Conservation (phyloP, 305 asterid species). For the Solanum hybrid region DNA sequence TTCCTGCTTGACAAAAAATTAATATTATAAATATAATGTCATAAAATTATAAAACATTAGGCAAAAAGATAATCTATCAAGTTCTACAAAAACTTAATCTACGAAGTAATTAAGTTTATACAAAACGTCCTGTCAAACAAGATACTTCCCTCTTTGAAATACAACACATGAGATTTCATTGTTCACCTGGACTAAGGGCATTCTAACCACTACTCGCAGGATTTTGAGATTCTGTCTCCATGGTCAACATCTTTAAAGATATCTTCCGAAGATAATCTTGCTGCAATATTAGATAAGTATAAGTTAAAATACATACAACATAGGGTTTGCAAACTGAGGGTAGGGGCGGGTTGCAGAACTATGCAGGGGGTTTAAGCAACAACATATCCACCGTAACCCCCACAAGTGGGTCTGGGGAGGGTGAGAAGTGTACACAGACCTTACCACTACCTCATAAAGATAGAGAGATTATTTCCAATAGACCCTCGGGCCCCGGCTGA, state of each 20-base stretch:
- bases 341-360: neutral
- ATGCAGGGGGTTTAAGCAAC: neutral
- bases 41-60: too few species aligned
- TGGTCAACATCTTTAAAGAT: constrained; percentile 16
- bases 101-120: neutral
- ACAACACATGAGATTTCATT: neutral
- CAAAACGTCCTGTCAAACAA: neutral
- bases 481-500: neutral
- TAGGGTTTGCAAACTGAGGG: neutral
- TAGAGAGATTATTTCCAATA: too few species aligned
- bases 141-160: neutral
- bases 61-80: too few species aligned
- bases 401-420: neutral
- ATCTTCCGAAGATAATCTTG: constrained; percentile 16
- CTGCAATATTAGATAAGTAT: constrained; percentile 8
- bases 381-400: neutral
- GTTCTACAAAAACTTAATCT: too few species aligned
- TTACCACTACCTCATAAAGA: neutral
- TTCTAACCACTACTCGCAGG: neutral
- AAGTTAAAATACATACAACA: neutral
- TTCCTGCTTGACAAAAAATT: too few species aligned
- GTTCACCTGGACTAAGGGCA: neutral
- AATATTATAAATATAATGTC: too few species aligned
- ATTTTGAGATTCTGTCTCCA: constrained; percentile 12
- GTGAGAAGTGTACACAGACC: neutral